phyloP scores from a whole-genome alignment of 2,329 filamentous ascomycete species.

The Aspergillus ochraceoroseus region DNA sequence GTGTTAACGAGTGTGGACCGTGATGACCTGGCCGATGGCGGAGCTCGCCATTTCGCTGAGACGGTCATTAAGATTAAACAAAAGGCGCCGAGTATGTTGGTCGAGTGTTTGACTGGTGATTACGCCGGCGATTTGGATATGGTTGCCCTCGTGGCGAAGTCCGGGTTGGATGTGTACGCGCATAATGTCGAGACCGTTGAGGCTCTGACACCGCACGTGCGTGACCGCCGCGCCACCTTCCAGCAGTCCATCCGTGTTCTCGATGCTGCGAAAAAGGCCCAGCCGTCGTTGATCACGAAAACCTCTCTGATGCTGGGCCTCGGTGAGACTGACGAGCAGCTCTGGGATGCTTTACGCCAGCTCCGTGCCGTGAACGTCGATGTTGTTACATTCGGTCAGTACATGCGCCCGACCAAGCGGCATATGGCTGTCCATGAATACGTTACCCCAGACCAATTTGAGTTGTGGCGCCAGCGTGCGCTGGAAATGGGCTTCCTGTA shows the following conservation, averaged over 20 bases:
- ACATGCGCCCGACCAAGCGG: slow-evolving; percentile 97
- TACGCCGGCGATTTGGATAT: slow-evolving; percentile 80
- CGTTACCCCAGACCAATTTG: slow-evolving; percentile 84
- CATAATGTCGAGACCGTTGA: slow-evolving; percentile 97
- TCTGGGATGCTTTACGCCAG: slow-evolving; percentile 73
- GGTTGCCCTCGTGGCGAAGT: slow-evolving; percentile 76
- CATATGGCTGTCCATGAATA: slow-evolving; percentile 98
- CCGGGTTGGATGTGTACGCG: slow-evolving; percentile 90
- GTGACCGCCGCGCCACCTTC: slow-evolving; percentile 86
- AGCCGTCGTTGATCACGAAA: slow-evolving; percentile 85
- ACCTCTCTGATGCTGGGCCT: slow-evolving; percentile 95
- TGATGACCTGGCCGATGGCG: slow-evolving; percentile 85
- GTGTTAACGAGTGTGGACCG: slow-evolving; percentile 91
- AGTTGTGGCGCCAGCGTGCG: slow-evolving; percentile 82
- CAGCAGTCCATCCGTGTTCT: slow-evolving; percentile 77
- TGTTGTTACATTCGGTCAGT: slow-evolving; percentile 98
- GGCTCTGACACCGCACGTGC: slow-evolving; percentile 78
- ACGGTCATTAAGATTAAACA: slow-evolving; percentile 91
- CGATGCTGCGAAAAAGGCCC: slow-evolving; percentile 71
- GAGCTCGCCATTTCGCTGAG: slow-evolving; percentile 84
- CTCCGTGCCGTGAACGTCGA: slow-evolving; percentile 78
- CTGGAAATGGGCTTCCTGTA: slow-evolving; percentile 96
- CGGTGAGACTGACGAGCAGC: slow-evolving; percentile 82
- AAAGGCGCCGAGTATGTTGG: slow-evolving; percentile 51
- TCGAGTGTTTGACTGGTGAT: slow-evolving; percentile 63